Evolutionary conservation across 768 basidiomycete genomes (phyloP).

Genomic region (Trametes punicea): DNA sequence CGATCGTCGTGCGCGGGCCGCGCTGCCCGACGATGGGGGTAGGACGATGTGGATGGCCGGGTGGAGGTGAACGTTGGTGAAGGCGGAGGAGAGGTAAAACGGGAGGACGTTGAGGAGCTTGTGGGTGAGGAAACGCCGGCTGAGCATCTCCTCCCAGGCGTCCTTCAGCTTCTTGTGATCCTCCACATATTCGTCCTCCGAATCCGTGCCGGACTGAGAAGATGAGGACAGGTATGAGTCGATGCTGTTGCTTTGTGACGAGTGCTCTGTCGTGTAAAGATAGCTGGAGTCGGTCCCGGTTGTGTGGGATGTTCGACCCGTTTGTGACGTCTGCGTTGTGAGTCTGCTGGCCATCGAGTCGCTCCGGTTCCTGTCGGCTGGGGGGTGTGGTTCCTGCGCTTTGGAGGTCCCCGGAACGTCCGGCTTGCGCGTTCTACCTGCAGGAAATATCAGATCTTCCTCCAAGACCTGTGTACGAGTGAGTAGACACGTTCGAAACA

Average conservation of each 20-base stretch:
- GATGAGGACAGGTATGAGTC: slow-evolving; percentile 2
- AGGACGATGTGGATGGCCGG: slow-evolving; percentile 49
- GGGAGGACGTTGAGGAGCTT: slow-evolving; percentile 58
- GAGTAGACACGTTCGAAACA: neutral
- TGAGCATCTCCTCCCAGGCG: slow-evolving; percentile 69
- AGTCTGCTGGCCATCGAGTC: slow-evolving; percentile 11
- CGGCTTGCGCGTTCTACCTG: slow-evolving; percentile 12
- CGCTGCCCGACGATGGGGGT: slow-evolving; percentile 35
- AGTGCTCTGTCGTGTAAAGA: slow-evolving; percentile 5
- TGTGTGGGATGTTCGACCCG: neutral
- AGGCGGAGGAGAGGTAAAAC: slow-evolving; percentile 60
- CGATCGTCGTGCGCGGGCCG: neutral
- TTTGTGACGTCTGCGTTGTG: neutral
- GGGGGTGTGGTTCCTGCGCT: neutral
- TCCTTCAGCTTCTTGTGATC: slow-evolving; percentile 60
- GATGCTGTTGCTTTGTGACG: neutral
- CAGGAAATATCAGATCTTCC: slow-evolving; percentile 70
- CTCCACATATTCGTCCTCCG: slow-evolving; percentile 35
- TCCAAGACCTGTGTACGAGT: slow-evolving; percentile 54
- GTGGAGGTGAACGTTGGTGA: slow-evolving; percentile 49
- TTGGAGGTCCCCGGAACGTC: neutral
- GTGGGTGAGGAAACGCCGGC: slow-evolving; percentile 50
- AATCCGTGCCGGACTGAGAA: slow-evolving; percentile 7
- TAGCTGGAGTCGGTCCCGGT: slow-evolving; percentile 4
- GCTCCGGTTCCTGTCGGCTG: slow-evolving; percentile 4